Conservation (phyloP, 352 stramenopile species). For the Phytophthora idaei region DNA sequence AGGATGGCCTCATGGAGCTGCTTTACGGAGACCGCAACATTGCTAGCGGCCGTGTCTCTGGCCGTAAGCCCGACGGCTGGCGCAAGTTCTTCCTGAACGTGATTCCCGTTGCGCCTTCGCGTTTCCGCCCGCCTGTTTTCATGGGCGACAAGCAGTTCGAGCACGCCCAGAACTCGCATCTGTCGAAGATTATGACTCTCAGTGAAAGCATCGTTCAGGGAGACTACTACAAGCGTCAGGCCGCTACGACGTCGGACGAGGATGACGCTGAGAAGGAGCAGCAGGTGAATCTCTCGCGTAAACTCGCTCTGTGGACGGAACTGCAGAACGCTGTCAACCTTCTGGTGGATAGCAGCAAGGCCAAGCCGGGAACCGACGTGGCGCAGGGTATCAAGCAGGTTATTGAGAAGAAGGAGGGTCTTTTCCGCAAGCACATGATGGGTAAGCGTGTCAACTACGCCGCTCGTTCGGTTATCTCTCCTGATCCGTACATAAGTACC, state of each 20-base stretch:
- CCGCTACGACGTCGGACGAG: slow-evolving; percentile 56
- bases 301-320: slow-evolving; percentile 97
- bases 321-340: slow-evolving; percentile 94
- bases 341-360: slow-evolving; percentile 84
- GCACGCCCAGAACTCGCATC: slow-evolving; percentile 97
- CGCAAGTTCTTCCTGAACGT: slow-evolving; percentile 96
- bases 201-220: slow-evolving; percentile 91
- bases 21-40: slow-evolving; percentile 91
- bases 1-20: slow-evolving; percentile 92
- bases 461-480: slow-evolving; percentile 99
- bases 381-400: slow-evolving; percentile 96
- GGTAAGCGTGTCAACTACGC: slow-evolving; percentile 99
- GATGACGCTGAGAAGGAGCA: slow-evolving; percentile 56
- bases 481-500: slow-evolving; percentile 99
- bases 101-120: slow-evolving; percentile 96
- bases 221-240: slow-evolving; percentile 66
- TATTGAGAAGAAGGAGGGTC: slow-evolving; percentile 99
- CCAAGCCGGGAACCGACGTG: slow-evolving; percentile 65
- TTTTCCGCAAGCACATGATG: slow-evolving; percentile 99
- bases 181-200: slow-evolving; percentile 94
- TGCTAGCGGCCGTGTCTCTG: slow-evolving; percentile 58
- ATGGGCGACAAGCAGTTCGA: slow-evolving; percentile 97
- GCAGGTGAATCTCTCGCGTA: slow-evolving; percentile 86
- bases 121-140: slow-evolving; percentile 98
- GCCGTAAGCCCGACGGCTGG: slow-evolving; percentile 78